Evolutionary conservation across 192 early-diverging fungal genomes (phyloP).

Genomic region (Rhizophlyctis rosea): DNA sequence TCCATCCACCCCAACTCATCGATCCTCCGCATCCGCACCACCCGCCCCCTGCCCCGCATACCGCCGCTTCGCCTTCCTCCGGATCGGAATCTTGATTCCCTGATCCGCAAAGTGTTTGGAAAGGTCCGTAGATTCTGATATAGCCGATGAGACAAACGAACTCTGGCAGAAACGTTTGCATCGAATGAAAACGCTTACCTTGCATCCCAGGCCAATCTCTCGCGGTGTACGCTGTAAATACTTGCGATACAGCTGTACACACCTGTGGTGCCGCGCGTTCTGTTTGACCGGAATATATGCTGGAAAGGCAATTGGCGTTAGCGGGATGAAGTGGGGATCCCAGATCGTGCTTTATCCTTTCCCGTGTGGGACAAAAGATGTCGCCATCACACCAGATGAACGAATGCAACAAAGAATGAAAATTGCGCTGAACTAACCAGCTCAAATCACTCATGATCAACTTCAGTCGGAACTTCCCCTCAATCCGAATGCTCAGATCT

Average conservation of each 20-base stretch:
- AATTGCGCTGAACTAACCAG: background rate
- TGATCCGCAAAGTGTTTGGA: slow-evolving; percentile 30
- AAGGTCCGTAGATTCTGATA: slow-evolving; percentile 30
- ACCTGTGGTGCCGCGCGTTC: slow-evolving; percentile 4
- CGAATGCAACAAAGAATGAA: background rate
- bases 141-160: too few relatives aligned
- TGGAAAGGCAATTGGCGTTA: background rate
- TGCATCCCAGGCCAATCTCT: slow-evolving; percentile 23
- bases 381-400: background rate
- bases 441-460: slow-evolving; percentile 13
- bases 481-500: slow-evolving; percentile 28
- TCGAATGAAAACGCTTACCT: too few relatives aligned
- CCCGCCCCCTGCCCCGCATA: too few relatives aligned
- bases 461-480: slow-evolving; percentile 28
- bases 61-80: too few relatives aligned
- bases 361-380: background rate
- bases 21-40: too few relatives aligned
- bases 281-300: background rate
- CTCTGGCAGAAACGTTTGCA: too few relatives aligned
- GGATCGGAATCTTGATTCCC: slow-evolving; percentile 27
- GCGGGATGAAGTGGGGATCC: background rate
- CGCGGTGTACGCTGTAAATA: slow-evolving; percentile 7
- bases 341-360: background rate
- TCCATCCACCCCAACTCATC: too few relatives aligned
- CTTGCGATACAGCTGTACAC: slow-evolving; percentile 8